Conservation (phyloP, 2,329 filamentous ascomycete genomes). For the Berkeleyomyces basicola region DNA sequence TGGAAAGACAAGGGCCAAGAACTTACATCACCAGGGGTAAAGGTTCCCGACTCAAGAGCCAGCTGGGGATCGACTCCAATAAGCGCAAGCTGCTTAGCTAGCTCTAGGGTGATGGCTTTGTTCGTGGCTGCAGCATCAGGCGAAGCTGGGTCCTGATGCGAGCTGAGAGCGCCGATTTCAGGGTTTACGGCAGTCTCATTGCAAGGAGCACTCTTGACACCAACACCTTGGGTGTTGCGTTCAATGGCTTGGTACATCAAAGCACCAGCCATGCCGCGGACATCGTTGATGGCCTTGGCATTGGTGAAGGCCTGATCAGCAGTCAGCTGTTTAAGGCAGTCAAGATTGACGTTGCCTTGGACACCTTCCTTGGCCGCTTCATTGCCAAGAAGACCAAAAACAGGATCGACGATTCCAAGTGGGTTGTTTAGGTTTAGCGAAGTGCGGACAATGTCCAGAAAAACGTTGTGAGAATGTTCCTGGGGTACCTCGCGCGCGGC, state of each 20-base stretch:
- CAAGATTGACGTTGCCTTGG: constrained; percentile 25
- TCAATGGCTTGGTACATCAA: constrained; percentile 39
- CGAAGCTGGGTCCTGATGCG: constrained; percentile 53
- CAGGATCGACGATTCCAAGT: constrained; percentile 32
- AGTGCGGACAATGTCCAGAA: constrained; percentile 28
- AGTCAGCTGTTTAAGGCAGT: constrained; percentile 31
- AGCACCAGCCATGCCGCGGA: constrained; percentile 36
- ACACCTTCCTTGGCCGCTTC: constrained; percentile 31
- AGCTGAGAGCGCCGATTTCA: constrained; percentile 45
- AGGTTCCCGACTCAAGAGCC: constrained; percentile 46
- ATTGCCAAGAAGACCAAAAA: constrained; percentile 33
- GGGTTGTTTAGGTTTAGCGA: constrained; percentile 33
- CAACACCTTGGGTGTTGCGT: constrained; percentile 30
- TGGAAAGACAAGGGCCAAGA: background rate
- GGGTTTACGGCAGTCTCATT: constrained; percentile 41
- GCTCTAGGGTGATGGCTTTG: constrained; percentile 41
- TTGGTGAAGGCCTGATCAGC: constrained; percentile 45
- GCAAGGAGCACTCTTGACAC: constrained; percentile 36
- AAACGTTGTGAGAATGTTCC: constrained; percentile 37
- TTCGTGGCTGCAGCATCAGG: constrained; percentile 38
- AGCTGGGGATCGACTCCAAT: constrained; percentile 46
- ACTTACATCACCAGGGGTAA: constrained; percentile 40
- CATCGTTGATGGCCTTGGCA: constrained; percentile 34
- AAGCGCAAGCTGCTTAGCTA: constrained; percentile 41
- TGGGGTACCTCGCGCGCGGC: constrained; percentile 33